These are phyloP conservation scores for Arthrobotrys musiformis DNA, from an alignment of 2,329 filamentous ascomycete genomes.

Conservation along the genomic window DNA sequence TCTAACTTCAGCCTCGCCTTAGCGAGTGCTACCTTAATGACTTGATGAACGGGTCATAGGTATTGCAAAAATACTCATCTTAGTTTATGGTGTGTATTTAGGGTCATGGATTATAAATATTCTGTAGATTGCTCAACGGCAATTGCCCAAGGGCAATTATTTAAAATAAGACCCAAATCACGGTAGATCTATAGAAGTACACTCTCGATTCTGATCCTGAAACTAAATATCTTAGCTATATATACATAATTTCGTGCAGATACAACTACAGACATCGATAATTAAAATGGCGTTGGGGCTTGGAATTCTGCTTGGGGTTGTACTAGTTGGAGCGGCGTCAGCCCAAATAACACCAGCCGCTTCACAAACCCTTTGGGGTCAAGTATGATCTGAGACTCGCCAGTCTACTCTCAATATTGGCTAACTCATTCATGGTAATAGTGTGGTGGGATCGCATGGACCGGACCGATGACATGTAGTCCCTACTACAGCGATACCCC, in stretches of 20 bases:
- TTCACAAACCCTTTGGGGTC: neutral
- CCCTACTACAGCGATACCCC: neutral
- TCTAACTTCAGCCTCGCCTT: neutral
- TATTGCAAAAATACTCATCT: neutral
- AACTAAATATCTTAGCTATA: no score
- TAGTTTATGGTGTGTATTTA: neutral
- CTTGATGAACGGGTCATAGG: neutral
- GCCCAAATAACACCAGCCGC: constrained; percentile 1
- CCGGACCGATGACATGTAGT: neutral
- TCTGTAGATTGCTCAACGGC: neutral
- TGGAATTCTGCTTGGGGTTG: neutral
- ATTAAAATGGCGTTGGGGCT: neutral
- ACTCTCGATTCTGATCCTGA: no score
- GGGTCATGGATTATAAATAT: neutral
- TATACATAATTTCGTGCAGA: no score
- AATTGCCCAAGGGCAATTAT: no score
- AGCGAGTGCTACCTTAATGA: neutral
- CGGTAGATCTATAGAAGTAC: no score
- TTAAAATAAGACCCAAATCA: no score
- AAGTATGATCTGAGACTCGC: neutral
- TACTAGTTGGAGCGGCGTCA: neutral
- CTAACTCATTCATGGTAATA: neutral
- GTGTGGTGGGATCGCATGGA: constrained; percentile 6
- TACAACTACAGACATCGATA: no score
- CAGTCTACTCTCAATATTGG: neutral